These are phyloP conservation scores for Pseudogymnoascus sp. DNA, from an alignment of 2,329 filamentous ascomycete genomes.

Conservation along the genomic window DNA sequence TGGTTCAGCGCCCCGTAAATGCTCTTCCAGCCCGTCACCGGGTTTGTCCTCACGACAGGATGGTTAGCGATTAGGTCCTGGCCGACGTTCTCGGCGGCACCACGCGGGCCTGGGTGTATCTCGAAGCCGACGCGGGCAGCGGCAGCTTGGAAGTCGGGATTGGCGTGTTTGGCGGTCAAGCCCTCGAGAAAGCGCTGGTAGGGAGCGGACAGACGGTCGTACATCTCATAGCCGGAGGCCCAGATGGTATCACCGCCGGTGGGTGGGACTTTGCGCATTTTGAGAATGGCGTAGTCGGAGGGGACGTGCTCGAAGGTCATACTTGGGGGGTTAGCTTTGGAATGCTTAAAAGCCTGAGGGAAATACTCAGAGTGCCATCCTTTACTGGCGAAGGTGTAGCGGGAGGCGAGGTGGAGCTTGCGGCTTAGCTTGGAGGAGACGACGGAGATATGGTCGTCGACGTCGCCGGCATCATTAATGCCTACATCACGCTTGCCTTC, in stretches of 20 bases:
- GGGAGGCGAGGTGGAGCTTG: slow-evolving; percentile 9
- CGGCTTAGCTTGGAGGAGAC: slow-evolving; percentile 3
- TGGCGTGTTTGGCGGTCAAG: slow-evolving; percentile 38
- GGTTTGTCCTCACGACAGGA: slow-evolving; percentile 53
- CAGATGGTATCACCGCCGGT: slow-evolving; percentile 39
- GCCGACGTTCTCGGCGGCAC: slow-evolving; percentile 48
- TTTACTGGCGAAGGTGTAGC: slow-evolving; percentile 8
- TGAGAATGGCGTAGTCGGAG: slow-evolving; percentile 39
- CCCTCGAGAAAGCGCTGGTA: slow-evolving; percentile 41
- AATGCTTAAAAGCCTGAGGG: neutral
- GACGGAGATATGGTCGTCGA: slow-evolving; percentile 10
- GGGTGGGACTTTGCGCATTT: slow-evolving; percentile 35
- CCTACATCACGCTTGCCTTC: slow-evolving; percentile 14
- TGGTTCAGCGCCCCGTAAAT: slow-evolving; percentile 39
- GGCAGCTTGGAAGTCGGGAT: slow-evolving; percentile 34
- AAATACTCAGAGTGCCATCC: slow-evolving; percentile 1
- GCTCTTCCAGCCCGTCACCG: slow-evolving; percentile 56
- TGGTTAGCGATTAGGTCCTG: slow-evolving; percentile 41
- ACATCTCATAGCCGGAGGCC: slow-evolving; percentile 35
- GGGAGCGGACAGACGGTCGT: slow-evolving; percentile 40
- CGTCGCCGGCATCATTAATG: slow-evolving; percentile 12
- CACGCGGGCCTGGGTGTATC: slow-evolving; percentile 40
- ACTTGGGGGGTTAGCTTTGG: slow-evolving; percentile 8
- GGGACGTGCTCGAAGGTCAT: slow-evolving; percentile 41
- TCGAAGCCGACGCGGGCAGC: slow-evolving; percentile 35